Base-by-base conservation (phyloP, 148 eudicot species). In the Amaranthus cruentus region DNA sequence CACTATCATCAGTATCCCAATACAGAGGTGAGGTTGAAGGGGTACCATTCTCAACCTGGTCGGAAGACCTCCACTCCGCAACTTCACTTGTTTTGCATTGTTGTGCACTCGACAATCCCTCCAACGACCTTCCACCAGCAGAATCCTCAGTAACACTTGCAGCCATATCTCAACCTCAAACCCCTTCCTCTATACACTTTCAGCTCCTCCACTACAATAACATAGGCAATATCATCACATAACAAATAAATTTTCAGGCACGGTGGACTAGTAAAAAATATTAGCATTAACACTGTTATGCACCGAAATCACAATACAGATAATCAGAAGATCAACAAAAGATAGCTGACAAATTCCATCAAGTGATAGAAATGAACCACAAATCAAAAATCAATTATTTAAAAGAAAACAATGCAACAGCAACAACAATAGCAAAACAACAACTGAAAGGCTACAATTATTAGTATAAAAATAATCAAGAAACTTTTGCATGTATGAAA, bases 21-120 rank as follows among this genome's bases (percentile, higher is more conserved):
- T 87, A 91, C 15, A 97, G 91, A 6, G 96, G 98, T 28, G 96
- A 91, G 73, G 98, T 91, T 4, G 98, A 95, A 11, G 98, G 90
- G 64, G 73, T 81, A 53, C 90, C 93, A 79, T 85, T 91, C 72
- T 91, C 93, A 80, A 91, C 84, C 85, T 88, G 97, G 74, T 88
- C 97, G 6, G 85, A 82, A 55, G 93, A 95, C 76, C 98, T 84
- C 92, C 98, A 95, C 52, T 95, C 97, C 0, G 85, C 83, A 79
- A 88, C 93, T 77, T 95, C 96, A 70, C 89, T 83, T 47, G 92
- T 83, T 73, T 88, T 85, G 71, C 86, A 79, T n/a, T 71, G 84
- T 77, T 88, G 90, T 72, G 83, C 88, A 68, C 80, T 82, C 10
- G 87, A 91, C 62, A 78, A 72, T 54, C 82, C 92, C 51, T 87